These are phyloP conservation scores for Alternaria ventricosa DNA, from an alignment of 2,329 filamentous ascomycete species.

Conservation along the genomic window DNA sequence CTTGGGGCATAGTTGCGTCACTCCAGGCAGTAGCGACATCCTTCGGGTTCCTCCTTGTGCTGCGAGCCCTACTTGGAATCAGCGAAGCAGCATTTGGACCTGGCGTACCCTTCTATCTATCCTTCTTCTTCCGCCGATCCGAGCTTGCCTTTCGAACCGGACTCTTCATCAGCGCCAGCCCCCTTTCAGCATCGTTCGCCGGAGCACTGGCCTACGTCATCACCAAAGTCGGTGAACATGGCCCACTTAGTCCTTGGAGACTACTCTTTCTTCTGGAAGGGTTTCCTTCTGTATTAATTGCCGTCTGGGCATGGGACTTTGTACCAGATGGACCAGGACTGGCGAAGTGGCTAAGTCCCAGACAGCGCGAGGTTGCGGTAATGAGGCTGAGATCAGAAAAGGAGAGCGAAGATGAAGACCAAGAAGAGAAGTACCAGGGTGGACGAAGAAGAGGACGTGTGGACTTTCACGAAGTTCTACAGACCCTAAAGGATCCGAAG, in stretches of 20 bases:
- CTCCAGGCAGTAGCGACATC: conserved; percentile 63
- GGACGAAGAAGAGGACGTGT: conserved; percentile 48
- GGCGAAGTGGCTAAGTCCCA: conserved; percentile 51
- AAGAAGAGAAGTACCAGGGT: conserved; percentile 22
- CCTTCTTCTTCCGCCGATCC: conserved; percentile 66
- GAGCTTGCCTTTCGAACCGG: conserved; percentile 87
- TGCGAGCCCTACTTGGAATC: conserved; percentile 65
- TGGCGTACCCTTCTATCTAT: conserved; percentile 69
- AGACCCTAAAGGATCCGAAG: conserved; percentile 69
- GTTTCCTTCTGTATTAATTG: conserved; percentile 79
- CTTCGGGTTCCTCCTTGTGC: conserved; percentile 64
- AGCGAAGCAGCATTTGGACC: conserved; percentile 68
- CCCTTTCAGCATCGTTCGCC: conserved; percentile 70
- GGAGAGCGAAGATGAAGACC: conserved; percentile 42
- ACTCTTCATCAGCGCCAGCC: conserved; percentile 79
- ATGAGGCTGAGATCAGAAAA: conserved; percentile 68
- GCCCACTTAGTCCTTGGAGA: conserved; percentile 83
- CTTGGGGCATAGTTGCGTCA: conserved; percentile 81
- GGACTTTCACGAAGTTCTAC: conserved; percentile 63
- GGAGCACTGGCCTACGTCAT: conserved; percentile 82
- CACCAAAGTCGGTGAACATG: conserved; percentile 67
- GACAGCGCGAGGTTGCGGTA: conserved; percentile 69
- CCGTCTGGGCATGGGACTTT: conserved; percentile 74
- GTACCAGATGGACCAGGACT: conserved; percentile 75
- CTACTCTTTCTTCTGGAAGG: conserved; percentile 84